These are phyloP conservation scores for Saturnispora serradocipensis DNA, from an alignment of 805 yeast species.

Conservation along the genomic window DNA sequence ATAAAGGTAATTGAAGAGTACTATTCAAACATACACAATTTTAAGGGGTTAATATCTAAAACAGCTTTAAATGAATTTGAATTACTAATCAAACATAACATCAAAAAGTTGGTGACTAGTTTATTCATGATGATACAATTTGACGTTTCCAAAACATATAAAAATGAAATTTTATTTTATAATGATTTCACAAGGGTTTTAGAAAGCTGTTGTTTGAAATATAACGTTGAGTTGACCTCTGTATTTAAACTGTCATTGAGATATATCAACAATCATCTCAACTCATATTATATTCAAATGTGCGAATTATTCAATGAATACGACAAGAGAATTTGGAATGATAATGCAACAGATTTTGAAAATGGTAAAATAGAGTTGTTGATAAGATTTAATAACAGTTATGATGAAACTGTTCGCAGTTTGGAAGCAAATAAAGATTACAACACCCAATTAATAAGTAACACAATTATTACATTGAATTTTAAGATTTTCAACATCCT, in stretches of 20 bases:
- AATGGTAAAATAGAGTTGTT: constrained; percentile 11
- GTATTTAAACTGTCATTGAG: constrained; percentile 18
- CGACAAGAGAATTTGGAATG: constrained; percentile 13
- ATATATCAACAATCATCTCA: constrained; percentile 11
- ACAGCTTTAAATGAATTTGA: constrained; percentile 16
- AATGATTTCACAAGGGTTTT: constrained; percentile 25
- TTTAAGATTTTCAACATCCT: constrained; percentile 15
- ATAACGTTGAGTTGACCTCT: constrained; percentile 15
- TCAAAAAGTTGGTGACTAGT: constrained; percentile 21
- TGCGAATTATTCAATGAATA: constrained; percentile 13
- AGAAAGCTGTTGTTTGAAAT: constrained; percentile 15
- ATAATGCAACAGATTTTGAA: constrained; percentile 6
- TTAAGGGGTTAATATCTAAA: constrained; percentile 9
- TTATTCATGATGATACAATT: constrained; percentile 22
- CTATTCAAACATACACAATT: constrained; percentile 14
- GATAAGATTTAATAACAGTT: constrained; percentile 7
- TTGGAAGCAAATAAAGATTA: constrained; percentile 6
- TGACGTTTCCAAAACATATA: constrained; percentile 14
- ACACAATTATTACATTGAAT: constrained; percentile 14
- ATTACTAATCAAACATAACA: constrained; percentile 17
- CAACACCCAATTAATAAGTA: constrained; percentile 18
- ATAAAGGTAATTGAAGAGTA: constrained; percentile 14
- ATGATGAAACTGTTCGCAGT: background rate
- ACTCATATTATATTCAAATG: constrained; percentile 7
- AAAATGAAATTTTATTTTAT: constrained; percentile 22